phyloP scores from a whole-genome alignment of 768 basidiomycete species.

The Clathrus columnatus region DNA sequence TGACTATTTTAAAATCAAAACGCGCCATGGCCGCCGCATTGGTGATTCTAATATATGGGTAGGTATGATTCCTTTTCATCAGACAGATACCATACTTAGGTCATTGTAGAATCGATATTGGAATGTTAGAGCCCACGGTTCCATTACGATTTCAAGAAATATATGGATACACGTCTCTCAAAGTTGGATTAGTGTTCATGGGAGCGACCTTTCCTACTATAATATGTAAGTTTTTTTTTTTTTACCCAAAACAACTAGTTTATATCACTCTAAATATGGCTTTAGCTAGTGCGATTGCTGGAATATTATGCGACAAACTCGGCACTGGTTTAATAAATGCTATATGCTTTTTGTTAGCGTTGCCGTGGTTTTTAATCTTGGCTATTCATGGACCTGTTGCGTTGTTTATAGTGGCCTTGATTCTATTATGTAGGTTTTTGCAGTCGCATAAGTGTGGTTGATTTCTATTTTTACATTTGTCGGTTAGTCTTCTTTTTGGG shows the following conservation, averaged over 20 bases:
- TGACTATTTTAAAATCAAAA: slow-evolving; percentile 34
- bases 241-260: background rate
- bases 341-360: slow-evolving; percentile 36
- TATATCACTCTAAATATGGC: slow-evolving; percentile 2
- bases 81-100: slow-evolving; percentile 12
- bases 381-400: slow-evolving; percentile 37
- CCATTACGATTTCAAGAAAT: slow-evolving; percentile 43
- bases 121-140: slow-evolving; percentile 42
- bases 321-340: slow-evolving; percentile 50
- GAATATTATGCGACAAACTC: slow-evolving; percentile 45
- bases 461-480: background rate
- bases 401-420: slow-evolving; percentile 41
- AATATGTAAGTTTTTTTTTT: slow-evolving; percentile 39
- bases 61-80: slow-evolving; percentile 13
- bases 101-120: background rate
- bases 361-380: slow-evolving; percentile 60
- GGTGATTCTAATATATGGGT: slow-evolving; percentile 49
- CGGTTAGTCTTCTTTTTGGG: slow-evolving; percentile 51
- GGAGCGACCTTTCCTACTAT: slow-evolving; percentile 56
- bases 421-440: slow-evolving; percentile 43
- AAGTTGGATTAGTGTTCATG: slow-evolving; percentile 60
- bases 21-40: slow-evolving; percentile 40
- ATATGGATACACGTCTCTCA: slow-evolving; percentile 39
- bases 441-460: background rate
- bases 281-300: slow-evolving; percentile 33